Conservation (phyloP, 805 yeast species). For the Tetrapisispora namnaoensis region DNA sequence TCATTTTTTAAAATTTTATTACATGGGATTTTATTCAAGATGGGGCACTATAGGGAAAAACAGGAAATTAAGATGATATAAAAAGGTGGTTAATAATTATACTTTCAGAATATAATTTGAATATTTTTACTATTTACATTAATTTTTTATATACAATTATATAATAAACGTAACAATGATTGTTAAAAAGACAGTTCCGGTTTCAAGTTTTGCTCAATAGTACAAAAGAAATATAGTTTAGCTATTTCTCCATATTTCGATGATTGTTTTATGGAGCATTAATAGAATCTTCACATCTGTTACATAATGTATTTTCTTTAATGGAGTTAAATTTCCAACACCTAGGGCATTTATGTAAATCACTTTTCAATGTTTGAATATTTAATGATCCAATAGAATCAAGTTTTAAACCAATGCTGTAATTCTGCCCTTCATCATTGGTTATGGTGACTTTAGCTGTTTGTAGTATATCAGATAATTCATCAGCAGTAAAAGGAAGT, state of each 20-base stretch:
- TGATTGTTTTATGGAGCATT: background rate
- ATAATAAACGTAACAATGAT: background rate
- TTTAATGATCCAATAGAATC: background rate
- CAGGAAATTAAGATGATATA: background rate
- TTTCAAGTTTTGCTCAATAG: too few relatives aligned
- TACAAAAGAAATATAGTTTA: background rate
- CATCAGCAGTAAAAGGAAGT: constrained; percentile 27
- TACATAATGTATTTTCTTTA: constrained; percentile 47
- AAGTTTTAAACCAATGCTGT: background rate
- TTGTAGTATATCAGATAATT: constrained; percentile 49
- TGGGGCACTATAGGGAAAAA: background rate
- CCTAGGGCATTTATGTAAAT: constrained; percentile 68
- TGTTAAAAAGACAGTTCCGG: too few relatives aligned
- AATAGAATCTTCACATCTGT: constrained; percentile 41
- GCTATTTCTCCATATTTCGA: background rate
- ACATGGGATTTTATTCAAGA: background rate
- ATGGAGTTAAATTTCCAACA: constrained; percentile 78
- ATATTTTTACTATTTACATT: too few relatives aligned
- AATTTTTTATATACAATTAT: too few relatives aligned
- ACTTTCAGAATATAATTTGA: too few relatives aligned
- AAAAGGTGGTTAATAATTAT: too few relatives aligned
- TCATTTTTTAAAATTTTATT: too few relatives aligned
- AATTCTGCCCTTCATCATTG: background rate
- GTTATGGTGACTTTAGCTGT: constrained; percentile 48
- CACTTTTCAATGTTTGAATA: constrained; percentile 11